Evolutionary conservation across 768 basidiomycete species (phyloP).

Genomic region (Lactarius evosmus): DNA sequence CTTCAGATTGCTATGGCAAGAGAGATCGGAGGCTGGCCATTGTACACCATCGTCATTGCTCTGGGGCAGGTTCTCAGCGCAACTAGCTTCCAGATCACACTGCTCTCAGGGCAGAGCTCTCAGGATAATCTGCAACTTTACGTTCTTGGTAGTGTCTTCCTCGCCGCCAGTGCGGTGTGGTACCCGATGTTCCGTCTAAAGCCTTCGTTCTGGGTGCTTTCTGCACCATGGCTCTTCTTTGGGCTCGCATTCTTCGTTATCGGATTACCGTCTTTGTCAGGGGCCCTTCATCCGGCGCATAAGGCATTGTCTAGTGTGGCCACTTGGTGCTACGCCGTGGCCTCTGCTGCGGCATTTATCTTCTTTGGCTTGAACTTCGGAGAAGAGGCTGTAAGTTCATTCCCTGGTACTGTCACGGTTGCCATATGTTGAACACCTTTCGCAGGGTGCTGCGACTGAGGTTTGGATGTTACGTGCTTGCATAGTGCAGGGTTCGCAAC

Average conservation of each 20-base stretch:
- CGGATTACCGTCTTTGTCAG: conserved; percentile 73
- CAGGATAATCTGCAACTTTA: conserved; percentile 80
- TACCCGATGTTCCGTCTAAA: conserved; percentile 84
- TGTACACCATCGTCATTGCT: conserved; percentile 88
- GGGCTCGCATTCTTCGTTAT: conserved; percentile 89
- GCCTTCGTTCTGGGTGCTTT: conserved; percentile 84
- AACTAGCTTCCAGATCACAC: conserved; percentile 92
- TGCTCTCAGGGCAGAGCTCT: conserved; percentile 84
- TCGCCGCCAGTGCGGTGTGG: conserved; percentile 84
- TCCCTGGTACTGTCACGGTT: not conserved
- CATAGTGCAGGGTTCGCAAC: conserved; percentile 91
- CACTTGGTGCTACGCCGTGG: conserved; percentile 89
- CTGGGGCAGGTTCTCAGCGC: conserved; percentile 87
- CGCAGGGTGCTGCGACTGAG: conserved; percentile 87
- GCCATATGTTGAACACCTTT: conserved; percentile 17
- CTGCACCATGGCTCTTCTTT: conserved; percentile 89
- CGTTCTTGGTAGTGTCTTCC: conserved; percentile 85
- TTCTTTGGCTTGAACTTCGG: conserved; percentile 97
- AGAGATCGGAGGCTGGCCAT: conserved; percentile 80
- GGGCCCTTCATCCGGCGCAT: conserved; percentile 57
- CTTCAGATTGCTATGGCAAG: conserved; percentile 82
- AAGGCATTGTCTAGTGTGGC: conserved; percentile 69
- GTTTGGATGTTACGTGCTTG: conserved; percentile 91
- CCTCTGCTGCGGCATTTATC: conserved; percentile 88
- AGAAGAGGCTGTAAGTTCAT: conserved; percentile 77